Conservation (phyloP, 2,329 filamentous ascomycete genomes). For the Ophiocordyceps camponoti-floridani region DNA sequence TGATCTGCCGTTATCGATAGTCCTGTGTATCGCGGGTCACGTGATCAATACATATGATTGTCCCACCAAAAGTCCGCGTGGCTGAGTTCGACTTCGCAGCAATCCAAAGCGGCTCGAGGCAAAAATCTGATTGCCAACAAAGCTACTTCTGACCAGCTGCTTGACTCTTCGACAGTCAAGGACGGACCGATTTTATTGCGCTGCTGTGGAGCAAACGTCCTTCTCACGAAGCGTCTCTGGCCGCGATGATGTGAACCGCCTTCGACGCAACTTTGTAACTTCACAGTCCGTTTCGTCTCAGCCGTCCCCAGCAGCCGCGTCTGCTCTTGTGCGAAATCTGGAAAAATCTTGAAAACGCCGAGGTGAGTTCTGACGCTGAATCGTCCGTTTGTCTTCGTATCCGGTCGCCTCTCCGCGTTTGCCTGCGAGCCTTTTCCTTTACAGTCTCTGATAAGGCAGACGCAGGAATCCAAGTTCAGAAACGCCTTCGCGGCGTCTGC, state of each 20-base stretch:
- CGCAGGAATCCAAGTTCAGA: neutral
- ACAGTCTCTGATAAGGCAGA: neutral
- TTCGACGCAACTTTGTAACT: slow-evolving; percentile 12
- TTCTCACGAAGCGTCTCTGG: slow-evolving; percentile 8
- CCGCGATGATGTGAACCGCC: slow-evolving; percentile 21
- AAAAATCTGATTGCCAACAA: slow-evolving; percentile 1
- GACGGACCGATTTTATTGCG: neutral
- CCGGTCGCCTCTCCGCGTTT: too few relatives aligned
- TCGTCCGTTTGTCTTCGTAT: too few relatives aligned
- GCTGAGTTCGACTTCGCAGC: slow-evolving; percentile 4
- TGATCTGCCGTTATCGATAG: slow-evolving; percentile 5
- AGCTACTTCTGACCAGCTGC: neutral
- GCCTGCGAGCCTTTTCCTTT: neutral
- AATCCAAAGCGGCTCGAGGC: slow-evolving; percentile 2
- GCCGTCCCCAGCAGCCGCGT: slow-evolving; percentile 8
- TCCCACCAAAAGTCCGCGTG: slow-evolving; percentile 16
- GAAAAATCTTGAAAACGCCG: neutral
- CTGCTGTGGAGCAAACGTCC: neutral
- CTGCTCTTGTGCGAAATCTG: neutral
- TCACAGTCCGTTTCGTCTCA: slow-evolving; percentile 10
- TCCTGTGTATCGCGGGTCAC: slow-evolving; percentile 13
- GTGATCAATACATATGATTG: slow-evolving; percentile 20
- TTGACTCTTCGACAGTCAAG: neutral
- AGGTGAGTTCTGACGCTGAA: slow-evolving; percentile 1
- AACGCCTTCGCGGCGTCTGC: slow-evolving; percentile 1